phyloP scores from a whole-genome alignment of 2,329 filamentous ascomycete genomes.

The Aspergillus hiratsukae region DNA sequence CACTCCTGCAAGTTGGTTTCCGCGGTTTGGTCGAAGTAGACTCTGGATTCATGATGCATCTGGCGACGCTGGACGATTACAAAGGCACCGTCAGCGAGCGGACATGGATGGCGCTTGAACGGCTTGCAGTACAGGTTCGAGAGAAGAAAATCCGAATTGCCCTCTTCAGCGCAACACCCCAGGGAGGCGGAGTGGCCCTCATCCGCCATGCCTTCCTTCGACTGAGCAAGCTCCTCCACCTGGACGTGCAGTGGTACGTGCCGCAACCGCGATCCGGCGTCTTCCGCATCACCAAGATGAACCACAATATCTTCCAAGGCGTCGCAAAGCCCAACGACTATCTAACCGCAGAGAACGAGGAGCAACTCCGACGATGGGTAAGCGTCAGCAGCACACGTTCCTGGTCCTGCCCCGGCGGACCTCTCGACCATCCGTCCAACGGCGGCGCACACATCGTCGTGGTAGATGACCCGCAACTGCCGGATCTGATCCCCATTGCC shows the following conservation, averaged over 20 bases:
- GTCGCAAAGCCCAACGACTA: constrained; percentile 63
- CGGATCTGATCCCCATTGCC: constrained; percentile 68
- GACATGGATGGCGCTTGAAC: constrained; percentile 63
- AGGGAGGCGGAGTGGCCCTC: constrained; percentile 75
- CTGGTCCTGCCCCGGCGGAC: constrained; percentile 66
- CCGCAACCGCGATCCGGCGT: constrained; percentile 75
- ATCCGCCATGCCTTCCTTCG: constrained; percentile 77
- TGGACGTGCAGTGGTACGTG: constrained; percentile 67
- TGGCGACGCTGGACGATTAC: constrained; percentile 57
- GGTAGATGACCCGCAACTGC: constrained; percentile 83
- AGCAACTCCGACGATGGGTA: constrained; percentile 65
- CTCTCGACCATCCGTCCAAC: constrained; percentile 58
- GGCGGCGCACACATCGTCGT: constrained; percentile 74
- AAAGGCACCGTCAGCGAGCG: constrained; percentile 54
- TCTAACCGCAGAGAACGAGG: constrained; percentile 58
- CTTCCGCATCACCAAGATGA: constrained; percentile 79
- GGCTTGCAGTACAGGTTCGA: constrained; percentile 61
- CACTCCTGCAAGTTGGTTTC: constrained; percentile 62
- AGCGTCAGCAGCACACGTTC: constrained; percentile 67
- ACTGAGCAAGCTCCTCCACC: constrained; percentile 61
- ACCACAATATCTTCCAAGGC: constrained; percentile 84
- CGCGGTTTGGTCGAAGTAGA: constrained; percentile 68
- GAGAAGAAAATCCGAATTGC: constrained; percentile 63
- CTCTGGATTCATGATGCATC: constrained; percentile 57
- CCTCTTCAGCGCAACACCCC: constrained; percentile 75